A percentile compares a stretch with the other conserved stretches of the same genome.
phyloP scores from a whole-genome alignment of 192 early-diverging fungal genomes.

The Entomortierella parvispora region DNA sequence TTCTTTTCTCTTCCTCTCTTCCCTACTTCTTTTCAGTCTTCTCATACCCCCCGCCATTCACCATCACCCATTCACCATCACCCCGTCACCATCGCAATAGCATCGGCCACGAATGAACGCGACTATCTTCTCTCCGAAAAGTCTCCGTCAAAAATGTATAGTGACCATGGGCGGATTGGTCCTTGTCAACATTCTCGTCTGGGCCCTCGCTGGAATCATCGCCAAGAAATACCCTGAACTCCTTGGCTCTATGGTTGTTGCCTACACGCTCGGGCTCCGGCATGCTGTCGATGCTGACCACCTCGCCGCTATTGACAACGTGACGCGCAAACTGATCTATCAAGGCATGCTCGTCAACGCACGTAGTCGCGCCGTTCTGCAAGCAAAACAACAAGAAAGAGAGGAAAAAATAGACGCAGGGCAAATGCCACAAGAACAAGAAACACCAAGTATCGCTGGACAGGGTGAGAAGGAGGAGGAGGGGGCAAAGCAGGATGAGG shows the following conservation, averaged over 20 bases:
- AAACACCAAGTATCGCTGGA: too few species aligned
- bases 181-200: constrained; percentile 53
- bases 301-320: constrained; percentile 80
- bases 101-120: constrained; percentile 2
- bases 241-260: constrained; percentile 55
- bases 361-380: too few species aligned
- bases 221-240: constrained; percentile 53
- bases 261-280: constrained; percentile 63
- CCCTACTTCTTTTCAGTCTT: too few species aligned
- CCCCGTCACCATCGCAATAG: too few species aligned
- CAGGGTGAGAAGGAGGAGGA: neutral
- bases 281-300: constrained; percentile 76
- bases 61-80: too few species aligned
- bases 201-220: constrained; percentile 51
- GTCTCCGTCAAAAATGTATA: constrained; percentile 39
- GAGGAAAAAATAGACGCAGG: too few species aligned
- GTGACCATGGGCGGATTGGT: constrained; percentile 41
- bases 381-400: too few species aligned
- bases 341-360: constrained; percentile 27
- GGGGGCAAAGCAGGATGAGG: neutral
- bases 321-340: constrained; percentile 68
- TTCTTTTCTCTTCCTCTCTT: too few species aligned
- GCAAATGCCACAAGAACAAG: too few species aligned
- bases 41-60: too few species aligned
- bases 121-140: constrained; percentile 3